These are phyloP conservation scores for Epithemia pelagica DNA, from an alignment of 108 stramenopile genomes.

Conservation along the genomic window DNA sequence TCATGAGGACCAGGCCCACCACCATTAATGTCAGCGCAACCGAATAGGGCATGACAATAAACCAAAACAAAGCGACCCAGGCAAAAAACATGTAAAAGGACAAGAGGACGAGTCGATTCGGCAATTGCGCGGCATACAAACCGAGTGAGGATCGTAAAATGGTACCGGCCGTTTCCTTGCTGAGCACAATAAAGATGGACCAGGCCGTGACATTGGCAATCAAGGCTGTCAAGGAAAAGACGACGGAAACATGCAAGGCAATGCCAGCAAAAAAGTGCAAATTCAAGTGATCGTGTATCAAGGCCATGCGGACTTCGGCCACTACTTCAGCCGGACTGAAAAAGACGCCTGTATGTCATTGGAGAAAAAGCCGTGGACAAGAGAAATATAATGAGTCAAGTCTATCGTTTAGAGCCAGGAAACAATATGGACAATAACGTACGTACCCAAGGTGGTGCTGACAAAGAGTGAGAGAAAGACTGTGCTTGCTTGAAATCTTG, in stretches of 20 bases:
- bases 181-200: conserved; percentile 22
- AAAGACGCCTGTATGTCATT: conserved; percentile 1
- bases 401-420: too few relatives aligned
- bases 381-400: background rate
- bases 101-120: conserved; percentile 17
- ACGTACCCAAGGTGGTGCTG: conserved; percentile 17
- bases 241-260: conserved; percentile 17
- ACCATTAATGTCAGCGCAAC: background rate
- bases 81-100: conserved; percentile 30
- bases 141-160: conserved; percentile 24
- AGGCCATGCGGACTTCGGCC: conserved; percentile 9
- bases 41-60: background rate
- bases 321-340: conserved; percentile 26
- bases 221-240: conserved; percentile 18
- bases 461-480: conserved; percentile 31
- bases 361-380: background rate
- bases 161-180: conserved; percentile 18
- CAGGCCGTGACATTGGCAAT: conserved; percentile 30
- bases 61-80: conserved; percentile 18
- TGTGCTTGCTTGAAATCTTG: conserved; percentile 21
- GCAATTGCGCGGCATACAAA: conserved; percentile 28
- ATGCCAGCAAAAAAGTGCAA: conserved; percentile 19
- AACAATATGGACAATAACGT: too few relatives aligned
- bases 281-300: conserved; percentile 13
- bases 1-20: background rate